phyloP scores from a whole-genome alignment of 768 basidiomycete species.

The Hypsizygus marmoreus region DNA sequence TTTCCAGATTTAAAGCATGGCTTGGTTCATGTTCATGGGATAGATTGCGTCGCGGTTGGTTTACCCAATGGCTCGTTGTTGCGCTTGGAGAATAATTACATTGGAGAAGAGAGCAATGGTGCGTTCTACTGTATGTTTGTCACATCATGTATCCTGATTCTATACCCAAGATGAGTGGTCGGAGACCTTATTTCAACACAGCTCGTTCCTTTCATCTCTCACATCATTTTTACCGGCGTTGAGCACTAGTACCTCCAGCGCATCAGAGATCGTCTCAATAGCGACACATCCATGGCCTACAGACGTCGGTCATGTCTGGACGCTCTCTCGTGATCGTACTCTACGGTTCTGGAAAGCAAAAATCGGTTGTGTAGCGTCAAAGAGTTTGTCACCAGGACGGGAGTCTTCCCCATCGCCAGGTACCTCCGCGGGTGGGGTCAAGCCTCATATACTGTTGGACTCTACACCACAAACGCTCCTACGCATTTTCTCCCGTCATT shows the following conservation, averaged over 20 bases:
- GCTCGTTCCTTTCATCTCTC: slow-evolving; percentile 66
- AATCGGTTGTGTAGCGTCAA: slow-evolving; percentile 70
- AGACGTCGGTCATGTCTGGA: slow-evolving; percentile 75
- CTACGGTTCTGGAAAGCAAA: slow-evolving; percentile 84
- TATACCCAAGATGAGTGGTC: slow-evolving; percentile 63
- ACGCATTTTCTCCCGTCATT: slow-evolving; percentile 54
- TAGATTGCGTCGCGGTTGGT: slow-evolving; percentile 65
- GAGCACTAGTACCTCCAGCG: slow-evolving; percentile 45
- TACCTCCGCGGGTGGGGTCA: slow-evolving; percentile 29
- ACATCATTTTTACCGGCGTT: slow-evolving; percentile 65
- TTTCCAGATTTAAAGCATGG: slow-evolving; percentile 43
- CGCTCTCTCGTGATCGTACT: slow-evolving; percentile 84
- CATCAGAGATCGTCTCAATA: slow-evolving; percentile 68
- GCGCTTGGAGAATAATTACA: slow-evolving; percentile 65
- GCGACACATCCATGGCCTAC: slow-evolving; percentile 77
- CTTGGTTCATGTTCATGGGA: slow-evolving; percentile 67
- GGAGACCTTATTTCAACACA: slow-evolving; percentile 64
- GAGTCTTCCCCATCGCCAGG: slow-evolving; percentile 32
- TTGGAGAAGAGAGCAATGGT: slow-evolving; percentile 63
- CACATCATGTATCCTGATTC: slow-evolving; percentile 5
- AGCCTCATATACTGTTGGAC: slow-evolving; percentile 54
- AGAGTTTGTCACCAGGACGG: slow-evolving; percentile 45
- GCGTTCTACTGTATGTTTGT: slow-evolving; percentile 28
- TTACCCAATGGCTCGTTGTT: slow-evolving; percentile 64
- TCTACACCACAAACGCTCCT: slow-evolving; percentile 65